Evolutionary conservation across 139 green algal species (phyloP).

Genomic region (Volvox africanus): DNA sequence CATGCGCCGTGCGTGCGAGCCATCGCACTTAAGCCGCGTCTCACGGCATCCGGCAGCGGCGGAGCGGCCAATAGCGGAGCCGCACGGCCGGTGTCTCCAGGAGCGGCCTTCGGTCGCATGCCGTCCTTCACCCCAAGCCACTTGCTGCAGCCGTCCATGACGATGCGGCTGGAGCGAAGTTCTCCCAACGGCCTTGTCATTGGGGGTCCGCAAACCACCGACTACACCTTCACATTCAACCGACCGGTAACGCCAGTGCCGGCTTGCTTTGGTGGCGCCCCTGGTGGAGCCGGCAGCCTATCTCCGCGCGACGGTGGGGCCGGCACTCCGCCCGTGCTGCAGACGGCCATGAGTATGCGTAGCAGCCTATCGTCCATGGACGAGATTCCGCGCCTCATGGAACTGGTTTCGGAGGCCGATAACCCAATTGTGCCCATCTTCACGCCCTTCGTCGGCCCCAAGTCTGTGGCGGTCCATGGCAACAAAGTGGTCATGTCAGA

Average conservation of each 20-base stretch:
- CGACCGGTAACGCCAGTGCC: background rate
- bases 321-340: conserved; percentile 5
- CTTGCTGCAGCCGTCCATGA: conserved; percentile 47
- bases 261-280: background rate
- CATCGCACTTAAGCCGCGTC: conserved; percentile 15
- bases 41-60: background rate
- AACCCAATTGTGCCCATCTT: conserved; percentile 47
- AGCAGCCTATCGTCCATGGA: conserved; percentile 9
- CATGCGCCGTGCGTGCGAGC: conserved; percentile 36
- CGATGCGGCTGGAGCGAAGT: conserved; percentile 38
- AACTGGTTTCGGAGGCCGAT: conserved; percentile 41
- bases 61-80: background rate
- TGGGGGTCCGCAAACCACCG: background rate
- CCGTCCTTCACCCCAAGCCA: conserved; percentile 26
- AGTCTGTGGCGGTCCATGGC: conserved; percentile 1
- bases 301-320: background rate
- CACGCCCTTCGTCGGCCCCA: conserved; percentile 34
- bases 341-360: conserved; percentile 29
- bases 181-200: conserved; percentile 11
- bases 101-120: background rate
- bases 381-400: conserved; percentile 45
- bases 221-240: conserved; percentile 28
- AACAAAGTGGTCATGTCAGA: conserved; percentile 49
- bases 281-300: background rate
- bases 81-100: background rate